Evolutionary conservation across 768 basidiomycete species (phyloP).

Genomic region (Naganishia vaughanmartiniae): DNA sequence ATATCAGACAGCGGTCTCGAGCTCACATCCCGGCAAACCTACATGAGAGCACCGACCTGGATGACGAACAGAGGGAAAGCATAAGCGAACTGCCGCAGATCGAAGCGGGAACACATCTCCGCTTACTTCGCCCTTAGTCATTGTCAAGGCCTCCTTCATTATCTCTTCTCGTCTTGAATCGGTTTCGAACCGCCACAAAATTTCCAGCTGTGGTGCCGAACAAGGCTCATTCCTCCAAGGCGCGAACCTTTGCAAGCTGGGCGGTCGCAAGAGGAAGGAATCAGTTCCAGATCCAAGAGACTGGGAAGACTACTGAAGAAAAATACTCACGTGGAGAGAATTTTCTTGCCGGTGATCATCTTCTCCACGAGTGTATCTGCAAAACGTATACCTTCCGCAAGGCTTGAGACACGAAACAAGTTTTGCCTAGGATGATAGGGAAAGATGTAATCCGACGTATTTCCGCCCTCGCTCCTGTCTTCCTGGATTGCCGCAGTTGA

Average conservation of each 20-base stretch:
- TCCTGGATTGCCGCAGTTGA: background rate
- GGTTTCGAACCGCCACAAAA: background rate
- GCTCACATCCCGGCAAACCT: background rate
- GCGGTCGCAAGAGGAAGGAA: background rate
- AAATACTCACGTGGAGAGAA: background rate
- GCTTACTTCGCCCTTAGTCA: slow-evolving; percentile 9
- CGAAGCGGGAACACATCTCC: background rate
- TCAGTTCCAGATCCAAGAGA: background rate
- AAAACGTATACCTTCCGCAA: background rate
- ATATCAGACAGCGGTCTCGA: background rate
- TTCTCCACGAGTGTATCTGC: slow-evolving; percentile 11
- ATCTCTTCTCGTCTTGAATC: background rate
- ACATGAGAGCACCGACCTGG: background rate
- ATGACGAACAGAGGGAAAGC: background rate
- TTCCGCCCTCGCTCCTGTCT: background rate
- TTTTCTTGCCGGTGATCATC: background rate
- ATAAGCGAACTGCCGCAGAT: background rate
- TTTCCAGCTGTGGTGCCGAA: background rate
- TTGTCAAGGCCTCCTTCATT: background rate
- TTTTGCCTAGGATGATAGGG: background rate
- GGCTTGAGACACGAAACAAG: background rate
- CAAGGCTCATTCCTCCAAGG: slow-evolving; percentile 5
- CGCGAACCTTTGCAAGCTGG: slow-evolving; percentile 8
- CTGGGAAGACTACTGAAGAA: background rate
- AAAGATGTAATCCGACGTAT: background rate